Percentiles rank a stretch among this genome's conserved stretches.
Conservation (phyloP, 148 eudicot species). For the Silene conica region DNA sequence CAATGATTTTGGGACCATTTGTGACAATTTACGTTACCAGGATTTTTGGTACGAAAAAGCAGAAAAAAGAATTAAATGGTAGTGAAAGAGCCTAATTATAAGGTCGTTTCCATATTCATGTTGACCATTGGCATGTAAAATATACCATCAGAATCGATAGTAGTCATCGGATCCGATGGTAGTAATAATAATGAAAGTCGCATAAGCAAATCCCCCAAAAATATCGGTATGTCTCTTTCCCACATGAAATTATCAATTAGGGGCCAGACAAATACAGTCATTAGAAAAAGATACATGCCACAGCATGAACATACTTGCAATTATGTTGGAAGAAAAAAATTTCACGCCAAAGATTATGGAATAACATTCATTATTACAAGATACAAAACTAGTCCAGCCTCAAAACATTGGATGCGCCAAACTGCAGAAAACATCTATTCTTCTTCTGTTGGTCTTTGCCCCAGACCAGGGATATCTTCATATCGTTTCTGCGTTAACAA, state of each 20-base stretch:
- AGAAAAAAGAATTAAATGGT: too few relatives aligned
- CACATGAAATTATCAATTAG: too few relatives aligned
- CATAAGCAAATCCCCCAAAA: not conserved
- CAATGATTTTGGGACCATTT: too few relatives aligned
- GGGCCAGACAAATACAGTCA: not conserved
- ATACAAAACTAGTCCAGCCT: not conserved
- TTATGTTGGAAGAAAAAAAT: not conserved
- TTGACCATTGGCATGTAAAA: too few relatives aligned
- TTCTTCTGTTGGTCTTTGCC: not conserved
- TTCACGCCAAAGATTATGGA: not conserved
- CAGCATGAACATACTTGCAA: not conserved
- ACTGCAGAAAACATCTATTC: not conserved
- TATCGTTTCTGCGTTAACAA: slow-evolving; percentile 2
- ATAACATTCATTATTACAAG: not conserved
- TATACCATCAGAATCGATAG: too few relatives aligned
- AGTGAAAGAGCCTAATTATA: too few relatives aligned
- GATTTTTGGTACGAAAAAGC: too few relatives aligned
- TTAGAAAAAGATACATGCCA: not conserved
- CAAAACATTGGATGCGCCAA: not conserved
- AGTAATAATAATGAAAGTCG: not conserved
- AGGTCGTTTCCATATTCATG: too few relatives aligned
- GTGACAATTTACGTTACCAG: too few relatives aligned
- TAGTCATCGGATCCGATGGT: too few relatives aligned
- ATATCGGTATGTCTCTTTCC: too few relatives aligned
- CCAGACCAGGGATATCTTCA: slow-evolving; percentile 1